phyloP scores from a whole-genome alignment of 768 basidiomycete species.

The Leccinum rimulosum region DNA sequence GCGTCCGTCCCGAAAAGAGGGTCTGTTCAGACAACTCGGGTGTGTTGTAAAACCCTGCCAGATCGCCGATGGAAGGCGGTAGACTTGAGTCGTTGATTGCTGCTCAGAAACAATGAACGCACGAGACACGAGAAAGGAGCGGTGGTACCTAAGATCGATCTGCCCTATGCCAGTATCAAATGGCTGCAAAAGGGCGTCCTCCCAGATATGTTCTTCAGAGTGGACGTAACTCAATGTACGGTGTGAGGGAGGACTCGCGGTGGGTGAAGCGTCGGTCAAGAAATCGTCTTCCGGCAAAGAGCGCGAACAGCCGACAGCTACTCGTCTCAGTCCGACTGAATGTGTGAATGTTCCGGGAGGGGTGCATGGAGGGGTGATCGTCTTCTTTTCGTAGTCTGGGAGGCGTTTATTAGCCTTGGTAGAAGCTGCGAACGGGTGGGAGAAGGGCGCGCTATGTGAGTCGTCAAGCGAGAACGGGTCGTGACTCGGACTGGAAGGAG shows the following conservation, averaged over 20 bases:
- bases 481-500: constrained; percentile 33
- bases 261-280: constrained; percentile 7
- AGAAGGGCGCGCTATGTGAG: constrained; percentile 20
- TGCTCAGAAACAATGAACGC: constrained; percentile 22
- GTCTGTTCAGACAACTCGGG: constrained; percentile 35
- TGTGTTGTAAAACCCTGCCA: constrained; percentile 46
- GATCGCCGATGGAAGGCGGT: constrained; percentile 44
- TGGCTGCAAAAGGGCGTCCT: constrained; percentile 40
- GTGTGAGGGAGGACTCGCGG: constrained; percentile 9
- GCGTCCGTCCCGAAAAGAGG: constrained; percentile 21
- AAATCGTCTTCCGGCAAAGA: constrained; percentile 29
- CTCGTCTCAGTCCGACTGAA: constrained; percentile 15
- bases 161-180: constrained; percentile 48
- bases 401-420: constrained; percentile 44
- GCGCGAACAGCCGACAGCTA: constrained; percentile 7
- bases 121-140: constrained; percentile 14
- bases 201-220: constrained; percentile 44
- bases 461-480: constrained; percentile 27
- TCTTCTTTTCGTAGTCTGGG: constrained; percentile 45
- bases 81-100: constrained; percentile 44
- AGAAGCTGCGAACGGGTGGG: constrained; percentile 60
- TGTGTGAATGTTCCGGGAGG: constrained; percentile 21
- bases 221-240: constrained; percentile 23
- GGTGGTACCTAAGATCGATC: constrained; percentile 53
- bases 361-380: constrained; percentile 18